Base-by-base conservation (phyloP, 345 rosid species). In the Populus alba region DNA sequence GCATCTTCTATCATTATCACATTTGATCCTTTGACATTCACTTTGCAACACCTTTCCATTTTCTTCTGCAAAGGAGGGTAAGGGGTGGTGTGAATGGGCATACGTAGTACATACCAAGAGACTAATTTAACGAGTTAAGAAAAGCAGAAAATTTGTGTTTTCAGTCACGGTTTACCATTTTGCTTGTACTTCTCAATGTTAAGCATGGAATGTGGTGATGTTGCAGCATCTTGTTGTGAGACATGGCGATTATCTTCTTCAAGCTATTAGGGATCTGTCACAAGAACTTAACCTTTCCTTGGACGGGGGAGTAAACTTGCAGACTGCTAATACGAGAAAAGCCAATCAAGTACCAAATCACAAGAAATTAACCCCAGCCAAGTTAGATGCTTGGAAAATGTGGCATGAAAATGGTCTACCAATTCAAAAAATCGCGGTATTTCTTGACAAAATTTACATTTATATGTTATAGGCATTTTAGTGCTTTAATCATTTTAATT, bases 301-400 rank as follows among this genome's bases (percentile, higher is more conserved):
- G 81, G 88, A 87, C 67, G 81, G 84, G 7, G 86, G 80, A 77
- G 83, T 67, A 23, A 77, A 25, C 51, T 1, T 70, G 45, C 74
- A 68, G 43, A 77, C 66, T 43, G 27, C 45, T 66, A 37, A 33
- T 45, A 38, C 72, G 5, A 78, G 71, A 68, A 76, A 78, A 51
- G 74, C 65, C 33, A 31, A 37, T 69, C 68, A 61, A 3, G 41
- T 41, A 57, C 35, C 78, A 70, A 79, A 61, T 74, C 49, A 57
- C 45, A 74, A 67, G 66, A 67, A 80, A 61, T 23, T 87, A 72
- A 10, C 83, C 16, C 80, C 87, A 6, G 88, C 88, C 1, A 87
- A 87, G 78, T 73, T 41, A 47, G 88, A 85, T 74, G 88, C 90
- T 61, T 87, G 90, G 90, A 85, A 76, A 70, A 75, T 81, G 85